A percentile compares a stretch with the other conserved stretches of the same genome.
Conservation (phyloP, 83 land plant genomes). For the Picea abies region DNA sequence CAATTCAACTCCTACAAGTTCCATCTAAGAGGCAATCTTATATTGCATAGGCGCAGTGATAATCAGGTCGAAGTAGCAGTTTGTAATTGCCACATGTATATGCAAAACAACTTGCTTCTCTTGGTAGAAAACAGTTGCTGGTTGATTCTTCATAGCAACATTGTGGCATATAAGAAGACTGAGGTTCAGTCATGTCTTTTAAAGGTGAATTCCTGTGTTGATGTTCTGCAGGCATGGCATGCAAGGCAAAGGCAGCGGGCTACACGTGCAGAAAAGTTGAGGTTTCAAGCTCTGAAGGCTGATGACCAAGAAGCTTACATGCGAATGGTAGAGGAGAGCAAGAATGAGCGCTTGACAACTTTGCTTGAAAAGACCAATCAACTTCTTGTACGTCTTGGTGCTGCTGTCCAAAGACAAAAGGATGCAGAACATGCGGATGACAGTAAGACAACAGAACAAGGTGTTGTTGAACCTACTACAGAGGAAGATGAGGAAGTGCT, state of each 20-base stretch:
- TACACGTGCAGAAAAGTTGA: slow-evolving; percentile 81
- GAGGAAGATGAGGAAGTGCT: slow-evolving; percentile 39
- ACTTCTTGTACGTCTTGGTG: slow-evolving; percentile 89
- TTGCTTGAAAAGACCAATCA: slow-evolving; percentile 89
- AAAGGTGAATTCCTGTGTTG: neutral
- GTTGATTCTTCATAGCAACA: neutral
- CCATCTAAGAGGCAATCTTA: too few relatives aligned
- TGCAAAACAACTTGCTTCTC: neutral
- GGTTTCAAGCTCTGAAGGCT: slow-evolving; percentile 91
- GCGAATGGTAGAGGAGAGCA: slow-evolving; percentile 98
- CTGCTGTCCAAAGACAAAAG: slow-evolving; percentile 93
- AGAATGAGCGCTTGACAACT: slow-evolving; percentile 90
- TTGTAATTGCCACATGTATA: neutral
- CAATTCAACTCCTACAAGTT: too few relatives aligned
- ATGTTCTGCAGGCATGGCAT: slow-evolving; percentile 82
- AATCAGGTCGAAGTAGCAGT: neutral
- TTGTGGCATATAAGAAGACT: neutral
- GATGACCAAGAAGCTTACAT: slow-evolving; percentile 99
- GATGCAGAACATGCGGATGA: slow-evolving; percentile 76
- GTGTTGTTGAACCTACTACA: slow-evolving; percentile 14
- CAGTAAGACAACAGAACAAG: slow-evolving; percentile 41
- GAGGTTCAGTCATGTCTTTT: neutral
- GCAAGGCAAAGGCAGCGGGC: slow-evolving; percentile 91
- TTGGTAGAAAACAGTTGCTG: neutral
- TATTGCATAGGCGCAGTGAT: neutral